phyloP scores from a whole-genome alignment of 345 rosid species.

The Mercurialis annua region DNA sequence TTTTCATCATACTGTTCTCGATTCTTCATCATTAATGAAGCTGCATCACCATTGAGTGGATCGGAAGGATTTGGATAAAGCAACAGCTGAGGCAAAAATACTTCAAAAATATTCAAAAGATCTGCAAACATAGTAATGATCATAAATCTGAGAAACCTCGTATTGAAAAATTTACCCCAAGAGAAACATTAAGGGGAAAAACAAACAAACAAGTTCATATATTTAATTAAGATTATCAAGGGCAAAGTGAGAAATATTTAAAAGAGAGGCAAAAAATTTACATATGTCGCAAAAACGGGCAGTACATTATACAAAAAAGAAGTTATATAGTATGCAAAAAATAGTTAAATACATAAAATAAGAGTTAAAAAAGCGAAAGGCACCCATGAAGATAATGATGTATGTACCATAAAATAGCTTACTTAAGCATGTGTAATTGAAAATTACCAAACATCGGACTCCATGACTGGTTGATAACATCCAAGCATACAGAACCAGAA shows the following conservation, averaged over 20 bases:
- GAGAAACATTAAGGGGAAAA: too few species aligned
- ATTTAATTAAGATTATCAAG: too few species aligned
- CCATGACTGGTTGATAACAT: conserved; percentile 77
- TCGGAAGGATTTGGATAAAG: conserved; percentile 72
- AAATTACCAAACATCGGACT: conserved; percentile 75
- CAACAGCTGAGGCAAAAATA: conserved; percentile 65
- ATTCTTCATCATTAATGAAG: conserved; percentile 71
- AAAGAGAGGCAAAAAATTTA: too few species aligned
- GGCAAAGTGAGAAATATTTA: too few species aligned
- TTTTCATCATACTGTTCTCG: conserved; percentile 55
- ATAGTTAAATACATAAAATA: too few species aligned
- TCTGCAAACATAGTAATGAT: conserved; percentile 40
- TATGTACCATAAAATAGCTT: too few species aligned
- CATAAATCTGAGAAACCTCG: conserved; percentile 4
- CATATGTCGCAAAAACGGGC: too few species aligned
- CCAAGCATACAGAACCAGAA: conserved; percentile 72
- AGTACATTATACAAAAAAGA: too few species aligned
- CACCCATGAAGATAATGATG: too few species aligned
- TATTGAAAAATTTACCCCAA: neutral
- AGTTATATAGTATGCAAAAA: too few species aligned
- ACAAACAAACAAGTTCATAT: too few species aligned
- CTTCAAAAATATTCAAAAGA: conserved; percentile 67
- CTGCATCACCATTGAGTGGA: conserved; percentile 69
- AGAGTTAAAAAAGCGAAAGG: too few species aligned
- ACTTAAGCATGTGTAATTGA: neutral